Evolutionary conservation across 768 basidiomycete genomes (phyloP).

Genomic region (Leccinum boreale): DNA sequence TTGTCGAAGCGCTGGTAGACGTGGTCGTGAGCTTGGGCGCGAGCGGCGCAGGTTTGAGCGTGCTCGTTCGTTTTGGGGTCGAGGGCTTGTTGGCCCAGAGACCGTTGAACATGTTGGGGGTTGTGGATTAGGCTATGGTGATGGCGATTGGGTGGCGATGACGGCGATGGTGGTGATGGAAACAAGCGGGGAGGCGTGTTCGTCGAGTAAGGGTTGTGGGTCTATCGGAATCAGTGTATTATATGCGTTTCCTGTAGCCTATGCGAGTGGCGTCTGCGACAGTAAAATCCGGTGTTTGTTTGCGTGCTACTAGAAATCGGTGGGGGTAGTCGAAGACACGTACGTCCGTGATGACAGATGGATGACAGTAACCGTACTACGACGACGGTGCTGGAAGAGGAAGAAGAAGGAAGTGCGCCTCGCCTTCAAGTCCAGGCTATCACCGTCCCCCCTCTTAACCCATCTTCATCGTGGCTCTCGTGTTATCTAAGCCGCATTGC

Average conservation of each 20-base stretch:
- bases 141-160: neutral
- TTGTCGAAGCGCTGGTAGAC: neutral
- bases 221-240: too few species aligned
- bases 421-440: neutral
- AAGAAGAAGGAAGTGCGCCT: neutral
- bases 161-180: too few species aligned
- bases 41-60: slow-evolving; percentile 19
- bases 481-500: slow-evolving; percentile 15
- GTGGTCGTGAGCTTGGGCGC: slow-evolving; percentile 22
- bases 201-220: too few species aligned
- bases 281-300: too few species aligned
- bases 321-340: too few species aligned
- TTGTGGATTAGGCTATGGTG: neutral
- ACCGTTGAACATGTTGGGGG: neutral
- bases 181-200: neutral
- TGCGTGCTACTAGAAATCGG: too few species aligned
- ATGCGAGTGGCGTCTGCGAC: too few species aligned
- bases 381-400: neutral
- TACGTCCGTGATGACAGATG: neutral
- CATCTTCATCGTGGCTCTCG: neutral
- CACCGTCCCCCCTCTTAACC: too few species aligned
- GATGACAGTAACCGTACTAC: too few species aligned
- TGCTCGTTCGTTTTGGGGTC: slow-evolving; percentile 16
- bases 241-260: too few species aligned
- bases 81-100: slow-evolving; percentile 14